Evolutionary conservation across 73 alveolate species (phyloP).

Genomic region (Tetrahymena elliotti): DNA sequence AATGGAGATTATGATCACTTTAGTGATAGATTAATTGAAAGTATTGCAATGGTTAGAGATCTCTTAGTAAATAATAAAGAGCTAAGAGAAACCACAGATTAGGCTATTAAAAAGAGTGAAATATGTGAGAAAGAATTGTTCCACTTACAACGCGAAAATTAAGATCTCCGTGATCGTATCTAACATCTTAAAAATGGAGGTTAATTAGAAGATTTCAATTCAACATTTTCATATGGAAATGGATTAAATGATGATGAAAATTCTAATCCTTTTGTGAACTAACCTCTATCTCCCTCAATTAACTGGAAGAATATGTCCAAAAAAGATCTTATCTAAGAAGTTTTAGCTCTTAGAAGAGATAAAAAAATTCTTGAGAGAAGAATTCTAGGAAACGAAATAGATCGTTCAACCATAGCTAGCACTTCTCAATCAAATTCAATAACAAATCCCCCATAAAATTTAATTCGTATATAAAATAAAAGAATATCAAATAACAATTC

Average conservation of each 20-base stretch:
- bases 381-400: not conserved
- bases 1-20: conserved; percentile 3
- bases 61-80: conserved; percentile 24
- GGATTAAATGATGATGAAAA: not conserved
- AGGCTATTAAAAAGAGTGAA: conserved; percentile 15
- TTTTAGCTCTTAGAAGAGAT: not conserved
- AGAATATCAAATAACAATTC: not conserved
- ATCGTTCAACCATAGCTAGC: not conserved
- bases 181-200: not conserved
- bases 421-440: not conserved
- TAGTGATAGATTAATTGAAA: conserved; percentile 40
- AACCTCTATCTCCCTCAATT: not conserved
- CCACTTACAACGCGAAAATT: conserved; percentile 14
- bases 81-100: conserved; percentile 32
- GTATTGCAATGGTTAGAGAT: conserved; percentile 49
- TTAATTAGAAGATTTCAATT: not conserved
- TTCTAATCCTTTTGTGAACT: not conserved
- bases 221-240: not conserved
- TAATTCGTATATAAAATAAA: not conserved
- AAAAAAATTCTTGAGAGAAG: not conserved
- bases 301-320: not conserved
- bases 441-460: not conserved
- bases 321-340: not conserved
- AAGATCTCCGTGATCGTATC: conserved; percentile 20
- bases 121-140: conserved; percentile 7